phyloP scores from a whole-genome alignment of 371 early-diverging fungal species.

The Ordospora pajunii region DNA sequence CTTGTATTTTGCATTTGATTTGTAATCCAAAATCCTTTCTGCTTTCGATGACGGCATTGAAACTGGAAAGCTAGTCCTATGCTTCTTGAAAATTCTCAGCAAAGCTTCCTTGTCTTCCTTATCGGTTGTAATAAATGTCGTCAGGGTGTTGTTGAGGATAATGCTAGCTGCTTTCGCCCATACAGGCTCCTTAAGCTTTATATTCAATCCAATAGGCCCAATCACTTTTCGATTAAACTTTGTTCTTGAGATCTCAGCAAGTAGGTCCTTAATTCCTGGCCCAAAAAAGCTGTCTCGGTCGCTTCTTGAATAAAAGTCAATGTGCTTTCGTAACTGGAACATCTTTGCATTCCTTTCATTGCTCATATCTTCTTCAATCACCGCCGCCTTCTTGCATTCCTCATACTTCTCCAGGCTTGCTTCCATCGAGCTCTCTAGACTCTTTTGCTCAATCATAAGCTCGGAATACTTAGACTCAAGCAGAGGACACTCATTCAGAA shows the following conservation, averaged over 20 bases:
- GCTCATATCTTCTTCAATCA: constrained; percentile 6
- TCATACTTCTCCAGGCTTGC: not conserved
- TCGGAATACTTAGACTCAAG: constrained; percentile 11
- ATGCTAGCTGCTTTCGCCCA: constrained; percentile 56
- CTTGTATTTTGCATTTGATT: constrained; percentile 23
- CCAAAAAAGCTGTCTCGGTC: not conserved
- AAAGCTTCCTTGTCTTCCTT: constrained; percentile 40
- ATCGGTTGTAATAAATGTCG: constrained; percentile 55
- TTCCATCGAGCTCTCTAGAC: not conserved
- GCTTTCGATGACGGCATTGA: constrained; percentile 19
- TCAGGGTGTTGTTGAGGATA: constrained; percentile 43
- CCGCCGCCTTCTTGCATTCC: not conserved
- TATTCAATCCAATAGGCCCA: constrained; percentile 54
- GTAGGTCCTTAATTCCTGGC: not conserved
- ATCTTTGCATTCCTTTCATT: constrained; percentile 9
- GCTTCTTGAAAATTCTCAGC: constrained; percentile 42
- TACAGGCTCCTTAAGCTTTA: constrained; percentile 54
- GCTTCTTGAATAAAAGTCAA: constrained; percentile 28
- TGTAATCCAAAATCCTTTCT: constrained; percentile 24
- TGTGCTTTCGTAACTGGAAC: constrained; percentile 43
- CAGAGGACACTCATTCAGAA: not conserved
- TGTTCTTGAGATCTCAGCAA: constrained; percentile 28
- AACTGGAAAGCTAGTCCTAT: constrained; percentile 30
- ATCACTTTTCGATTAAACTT: constrained; percentile 45
- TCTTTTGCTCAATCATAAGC: not conserved